Evolutionary conservation across 176 grass and related monocot species (phyloP), one percentile per base, ranked within the genome.

Genomic region (Otatea glauca): DNA sequence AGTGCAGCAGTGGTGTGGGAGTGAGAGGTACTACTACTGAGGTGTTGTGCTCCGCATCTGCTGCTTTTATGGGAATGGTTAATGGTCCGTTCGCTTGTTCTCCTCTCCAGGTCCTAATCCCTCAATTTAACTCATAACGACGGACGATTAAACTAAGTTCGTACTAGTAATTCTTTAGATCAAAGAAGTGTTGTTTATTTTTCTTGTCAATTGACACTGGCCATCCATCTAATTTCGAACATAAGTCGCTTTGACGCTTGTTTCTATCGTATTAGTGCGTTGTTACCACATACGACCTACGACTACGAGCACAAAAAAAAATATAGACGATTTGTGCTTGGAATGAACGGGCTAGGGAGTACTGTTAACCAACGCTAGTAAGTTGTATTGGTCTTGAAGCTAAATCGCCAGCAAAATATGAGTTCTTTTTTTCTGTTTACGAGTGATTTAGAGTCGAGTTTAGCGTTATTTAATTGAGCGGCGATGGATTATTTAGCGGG

Each of bases 21-120:
- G 6, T 5, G 15, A 41, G 8, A 29, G n/a, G n/a, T n/a, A n/a
- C n/a, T n/a, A n/a, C n/a, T 18, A 38, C 24, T 60, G 81, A 73
- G 54, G 55, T 63, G 42, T 1, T 37, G 42, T 14, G 55, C 25
- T 64, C 64, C 54, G 63, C 56, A 38, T 83, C 32, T 18, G 47
- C 42, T 39, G 45, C 45, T 55, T 67, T 67, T 44, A 74, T 76
- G 47, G 82, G 71, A 37, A 37, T 45, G n/a, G 5, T 16, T 74
- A 37, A 39, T 39, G 50, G 34, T 41, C 29, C 29, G 29, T 29
- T 29, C 29, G 21, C 20, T 25, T 41, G 2, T 9, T 13, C n/a
- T 65, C 25, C 14, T 71, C 66, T 43, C 0, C 49, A 14, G n/a
- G 17, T 37, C 59, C 44, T 73, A 50, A 83, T 64, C 54, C 21